phyloP scores from a whole-genome alignment of 805 yeast genomes.

The Kluyveromyces siamensis region DNA sequence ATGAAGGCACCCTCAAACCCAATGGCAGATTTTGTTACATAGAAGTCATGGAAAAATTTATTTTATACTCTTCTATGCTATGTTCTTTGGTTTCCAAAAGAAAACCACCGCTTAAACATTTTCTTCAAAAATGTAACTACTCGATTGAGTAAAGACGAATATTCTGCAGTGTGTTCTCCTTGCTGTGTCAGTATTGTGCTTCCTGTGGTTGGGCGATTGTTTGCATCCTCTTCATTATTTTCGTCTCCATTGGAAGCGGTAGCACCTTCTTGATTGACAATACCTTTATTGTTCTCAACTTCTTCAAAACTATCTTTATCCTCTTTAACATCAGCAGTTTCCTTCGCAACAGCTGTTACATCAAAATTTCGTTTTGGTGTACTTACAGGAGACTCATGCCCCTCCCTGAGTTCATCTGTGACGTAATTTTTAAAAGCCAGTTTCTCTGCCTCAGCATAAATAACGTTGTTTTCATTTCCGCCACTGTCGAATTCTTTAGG shows the following conservation, averaged over 20 bases:
- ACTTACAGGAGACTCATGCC: constrained; percentile 26
- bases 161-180: constrained; percentile 10
- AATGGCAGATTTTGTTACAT: not conserved
- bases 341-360: not conserved
- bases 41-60: too few species aligned
- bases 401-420: constrained; percentile 5
- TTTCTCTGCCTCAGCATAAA: constrained; percentile 5
- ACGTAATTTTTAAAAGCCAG: not conserved
- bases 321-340: constrained; percentile 6
- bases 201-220: constrained; percentile 6
- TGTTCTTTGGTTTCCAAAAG: not conserved
- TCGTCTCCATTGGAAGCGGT: not conserved
- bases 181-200: constrained; percentile 7
- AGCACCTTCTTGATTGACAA: not conserved
- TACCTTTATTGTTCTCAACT: not conserved
- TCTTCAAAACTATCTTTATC: constrained; percentile 3
- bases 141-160: constrained; percentile 12
- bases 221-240: not conserved
- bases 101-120: constrained; percentile 14
- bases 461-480: constrained; percentile 33
- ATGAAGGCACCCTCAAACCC: too few species aligned
- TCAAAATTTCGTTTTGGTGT: constrained; percentile 9
- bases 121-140: constrained; percentile 14
- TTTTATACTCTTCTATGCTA: not conserved
- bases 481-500: constrained; percentile 27